Percentiles rank a stretch among this genome's conserved stretches.
These are phyloP conservation scores for Hypsizygus ulmarius DNA, from an alignment of 1,284 basidiomycete species.

Conservation along the genomic window DNA sequence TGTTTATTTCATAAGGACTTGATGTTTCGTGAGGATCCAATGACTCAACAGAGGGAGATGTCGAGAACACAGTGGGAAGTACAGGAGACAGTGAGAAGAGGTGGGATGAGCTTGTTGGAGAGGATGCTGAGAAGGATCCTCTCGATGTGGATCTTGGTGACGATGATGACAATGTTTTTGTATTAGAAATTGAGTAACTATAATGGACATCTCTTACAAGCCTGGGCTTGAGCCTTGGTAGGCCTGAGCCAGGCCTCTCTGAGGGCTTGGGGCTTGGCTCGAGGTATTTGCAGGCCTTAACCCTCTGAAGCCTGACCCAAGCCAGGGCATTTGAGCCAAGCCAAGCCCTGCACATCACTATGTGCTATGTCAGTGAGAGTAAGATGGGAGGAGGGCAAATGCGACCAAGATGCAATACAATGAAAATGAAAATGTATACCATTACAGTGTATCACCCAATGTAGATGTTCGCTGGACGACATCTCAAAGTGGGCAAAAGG, in stretches of 20 bases:
- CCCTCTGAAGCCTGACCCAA: neutral
- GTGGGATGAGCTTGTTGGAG: neutral
- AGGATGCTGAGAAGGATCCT: neutral
- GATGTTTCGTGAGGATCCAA: too few relatives aligned
- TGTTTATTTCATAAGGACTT: too few relatives aligned
- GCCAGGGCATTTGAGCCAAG: neutral
- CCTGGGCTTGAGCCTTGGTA: neutral
- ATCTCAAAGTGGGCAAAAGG: too few relatives aligned
- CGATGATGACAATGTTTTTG: constrained; percentile 1
- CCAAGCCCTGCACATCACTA: too few relatives aligned
- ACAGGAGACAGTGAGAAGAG: neutral
- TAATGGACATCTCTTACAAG: neutral
- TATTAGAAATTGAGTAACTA: neutral
- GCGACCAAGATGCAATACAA: neutral
- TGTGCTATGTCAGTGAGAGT: too few relatives aligned
- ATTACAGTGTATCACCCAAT: too few relatives aligned
- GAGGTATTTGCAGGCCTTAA: neutral
- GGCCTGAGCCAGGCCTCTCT: neutral
- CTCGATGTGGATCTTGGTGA: neutral
- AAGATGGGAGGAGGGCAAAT: too few relatives aligned
- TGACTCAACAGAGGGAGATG: too few relatives aligned
- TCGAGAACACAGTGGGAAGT: too few relatives aligned
- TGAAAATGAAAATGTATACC: neutral
- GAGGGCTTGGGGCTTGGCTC: neutral
- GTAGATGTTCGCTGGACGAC: neutral